Evolutionary conservation across 208 protist species (phyloP), one percentile per base, ranked within the genome.

Genomic region (Leishmania amazonensis): DNA sequence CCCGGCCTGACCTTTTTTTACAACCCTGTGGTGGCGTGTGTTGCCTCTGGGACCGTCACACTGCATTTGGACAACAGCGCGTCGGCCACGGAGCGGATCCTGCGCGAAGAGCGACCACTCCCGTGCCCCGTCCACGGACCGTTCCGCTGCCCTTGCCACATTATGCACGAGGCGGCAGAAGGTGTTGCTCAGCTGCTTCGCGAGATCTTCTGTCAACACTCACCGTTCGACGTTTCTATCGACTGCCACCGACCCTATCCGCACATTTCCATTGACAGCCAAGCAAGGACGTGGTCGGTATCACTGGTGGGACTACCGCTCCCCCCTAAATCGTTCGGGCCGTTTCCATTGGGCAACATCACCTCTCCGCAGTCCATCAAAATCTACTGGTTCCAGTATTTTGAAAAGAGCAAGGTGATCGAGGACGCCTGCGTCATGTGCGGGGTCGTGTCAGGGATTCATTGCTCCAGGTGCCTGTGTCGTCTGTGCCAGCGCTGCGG

Each of bases 41-140:
- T 84, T 11, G 79, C 78, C 74, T 73, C 49, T 45, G 76, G 75
- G 13, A 76, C 78, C 2, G 75, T 83, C 15, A 77, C 80, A 58
- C 83, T 86, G 53, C 53, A 80, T 6, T 57, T 86, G 1, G 45
- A 51, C n/a, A 70, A 83, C 35, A 45, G 17, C 28, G 45, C 45
- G 1, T 11, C 65, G 2, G 72, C 53, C 7, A 49, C 42, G 7
- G 65, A 75, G 62, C 54, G 57, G 31, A 76, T 86, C 19, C 6
- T 42, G 72, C 47, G 76, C 35, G 42, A 83, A 31, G 76, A 42
- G 3, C 64, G 78, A 0, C 73, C 60, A 35, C 67, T 62, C 13
- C 84, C 89, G 40, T 94, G 91, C 80, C 86, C 82, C 13, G 47
- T 85, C 7, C 91, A 94, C 60, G 91, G 91, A 5, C 91, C 91